Percentiles rank a stretch among this genome's conserved stretches.
phyloP scores from a whole-genome alignment of 441 rosid genomes.

The Eugenia klotzschiana region DNA sequence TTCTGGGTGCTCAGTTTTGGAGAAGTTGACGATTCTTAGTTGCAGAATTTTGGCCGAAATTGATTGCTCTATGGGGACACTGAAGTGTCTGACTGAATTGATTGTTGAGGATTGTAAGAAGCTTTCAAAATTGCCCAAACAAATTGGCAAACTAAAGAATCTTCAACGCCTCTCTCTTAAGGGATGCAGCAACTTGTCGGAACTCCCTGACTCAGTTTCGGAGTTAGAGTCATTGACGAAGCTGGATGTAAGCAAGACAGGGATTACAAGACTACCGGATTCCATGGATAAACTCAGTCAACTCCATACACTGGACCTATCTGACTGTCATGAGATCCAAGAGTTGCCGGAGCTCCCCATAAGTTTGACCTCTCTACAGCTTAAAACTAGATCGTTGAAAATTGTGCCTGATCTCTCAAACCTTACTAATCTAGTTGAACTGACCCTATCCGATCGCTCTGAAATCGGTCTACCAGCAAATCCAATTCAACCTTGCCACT shows the following conservation, averaged over 20 bases:
- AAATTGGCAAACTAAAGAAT: not conserved
- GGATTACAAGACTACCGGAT: no score
- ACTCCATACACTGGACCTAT: not conserved
- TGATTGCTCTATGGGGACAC: not conserved
- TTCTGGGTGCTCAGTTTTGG: not conserved
- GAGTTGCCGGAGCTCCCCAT: not conserved
- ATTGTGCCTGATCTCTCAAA: not conserved
- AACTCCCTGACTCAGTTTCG: not conserved
- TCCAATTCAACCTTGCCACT: not conserved
- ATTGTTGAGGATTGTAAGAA: accelerated
- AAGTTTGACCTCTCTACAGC: not conserved
- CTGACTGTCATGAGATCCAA: accelerated
- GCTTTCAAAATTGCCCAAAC: not conserved
- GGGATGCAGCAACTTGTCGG: accelerated
- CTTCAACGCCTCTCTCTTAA: not conserved
- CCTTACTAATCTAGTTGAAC: not conserved
- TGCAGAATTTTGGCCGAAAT: not conserved
- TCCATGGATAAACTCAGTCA: not conserved
- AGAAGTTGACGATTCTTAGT: not conserved
- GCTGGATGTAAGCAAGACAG: no score
- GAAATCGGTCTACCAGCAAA: accelerated
- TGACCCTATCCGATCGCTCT: accelerated
- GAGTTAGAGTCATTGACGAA: not conserved
- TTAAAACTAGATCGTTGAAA: accelerated
- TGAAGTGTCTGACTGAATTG: not conserved